Conservation (phyloP, 2,329 filamentous ascomycete species). For the Diaporthe longicolla region DNA sequence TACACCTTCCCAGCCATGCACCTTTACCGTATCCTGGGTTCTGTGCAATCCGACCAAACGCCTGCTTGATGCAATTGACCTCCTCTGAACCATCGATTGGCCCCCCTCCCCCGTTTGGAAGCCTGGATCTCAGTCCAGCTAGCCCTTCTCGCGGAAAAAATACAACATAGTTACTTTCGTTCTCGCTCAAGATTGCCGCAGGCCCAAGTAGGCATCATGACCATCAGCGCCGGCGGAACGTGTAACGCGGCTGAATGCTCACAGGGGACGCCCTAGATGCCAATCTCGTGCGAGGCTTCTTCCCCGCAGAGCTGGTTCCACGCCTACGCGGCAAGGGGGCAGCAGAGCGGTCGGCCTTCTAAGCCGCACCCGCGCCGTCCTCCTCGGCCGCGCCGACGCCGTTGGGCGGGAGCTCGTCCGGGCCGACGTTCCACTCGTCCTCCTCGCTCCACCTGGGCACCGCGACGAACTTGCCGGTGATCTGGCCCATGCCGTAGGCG, state of each 20-base stretch:
- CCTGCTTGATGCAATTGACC: conserved; percentile 37
- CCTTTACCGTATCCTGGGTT: background rate
- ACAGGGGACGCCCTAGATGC: background rate
- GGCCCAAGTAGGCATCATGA: background rate
- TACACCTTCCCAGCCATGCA: conserved; percentile 5
- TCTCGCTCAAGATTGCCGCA: background rate
- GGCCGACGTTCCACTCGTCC: conserved; percentile 66
- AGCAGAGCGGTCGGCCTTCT: background rate
- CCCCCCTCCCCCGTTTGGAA: background rate
- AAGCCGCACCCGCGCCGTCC: conserved; percentile 24
- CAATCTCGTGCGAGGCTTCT: background rate
- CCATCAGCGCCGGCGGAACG: background rate
- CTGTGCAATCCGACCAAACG: conserved; percentile 31
- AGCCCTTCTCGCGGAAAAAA: background rate
- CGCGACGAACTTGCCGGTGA: conserved; percentile 73
- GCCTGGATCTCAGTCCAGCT: background rate
- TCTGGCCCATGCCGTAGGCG: conserved; percentile 73
- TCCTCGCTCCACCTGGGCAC: conserved; percentile 72
- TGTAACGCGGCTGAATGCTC: background rate
- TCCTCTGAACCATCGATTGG: background rate
- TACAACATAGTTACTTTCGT: background rate
- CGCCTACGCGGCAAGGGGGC: no score
- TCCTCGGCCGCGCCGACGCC: conserved; percentile 37
- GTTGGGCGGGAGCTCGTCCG: conserved; percentile 50
- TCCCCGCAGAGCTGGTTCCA: background rate